Evolutionary conservation across 2,329 filamentous ascomycete genomes (phyloP), one percentile per base, ranked within the genome.

Genomic region (Pyrenophora seminiperda): DNA sequence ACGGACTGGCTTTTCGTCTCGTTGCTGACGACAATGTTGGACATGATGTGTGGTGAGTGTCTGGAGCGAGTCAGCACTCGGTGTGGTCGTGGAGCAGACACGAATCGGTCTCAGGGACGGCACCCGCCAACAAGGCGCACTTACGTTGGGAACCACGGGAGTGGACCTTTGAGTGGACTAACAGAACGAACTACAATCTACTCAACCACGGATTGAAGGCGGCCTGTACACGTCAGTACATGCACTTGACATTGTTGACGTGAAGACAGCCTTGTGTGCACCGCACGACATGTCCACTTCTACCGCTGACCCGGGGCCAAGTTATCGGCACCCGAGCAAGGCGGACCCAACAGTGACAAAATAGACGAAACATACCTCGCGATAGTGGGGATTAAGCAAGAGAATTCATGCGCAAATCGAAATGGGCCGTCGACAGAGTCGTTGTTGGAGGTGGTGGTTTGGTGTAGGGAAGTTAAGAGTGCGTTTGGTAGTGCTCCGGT

Each of bases 1-100:
- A 75, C 76, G 51, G 76, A 73, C 20, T 74, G 74, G 66, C 77
- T 77, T 48, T 77, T 75, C 15, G 81, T 83, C 76, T 85, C 82
- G 67, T 84, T 84, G 53, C 76, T 72, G 57, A 81, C 76, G 32
- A 75, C 73, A 66, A 83, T 83, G 51, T 74, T 75, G 59, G 70
- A 72, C 31, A 58, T 57, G 41, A 34, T 55, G 47, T 39, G 50
- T 53, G 54, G 43, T 18, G 31, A 7, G 47, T 37, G 24, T 32
- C 54, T 59, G 48, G 19, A 41, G 33, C 53, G 43, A 47, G 54
- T 60, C 49, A 58, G 51, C 47, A 52, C 31, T 19, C 29, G 42
- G 51, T 54, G 46, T 54, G 48, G 53, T 45, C 36, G 48, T 44
- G 30, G 48, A 42, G 48, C 48, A 34, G 52, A 41, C 42, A 38